phyloP scores from a whole-genome alignment of 2,329 filamentous ascomycete species.

The Alternaria conjuncta region DNA sequence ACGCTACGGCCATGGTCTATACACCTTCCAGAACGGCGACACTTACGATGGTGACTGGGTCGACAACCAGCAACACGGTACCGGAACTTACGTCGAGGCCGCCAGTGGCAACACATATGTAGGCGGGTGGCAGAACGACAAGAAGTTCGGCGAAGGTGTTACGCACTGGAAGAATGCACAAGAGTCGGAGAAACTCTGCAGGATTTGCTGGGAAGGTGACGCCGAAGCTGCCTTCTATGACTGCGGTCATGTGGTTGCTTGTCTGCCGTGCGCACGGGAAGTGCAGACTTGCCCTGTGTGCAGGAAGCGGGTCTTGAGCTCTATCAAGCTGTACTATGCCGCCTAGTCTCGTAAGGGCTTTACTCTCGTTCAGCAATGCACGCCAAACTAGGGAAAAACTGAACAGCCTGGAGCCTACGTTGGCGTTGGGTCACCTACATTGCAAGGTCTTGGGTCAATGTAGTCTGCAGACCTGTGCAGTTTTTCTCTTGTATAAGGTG shows the following conservation, averaged over 20 bases:
- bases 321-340: conserved; percentile 63
- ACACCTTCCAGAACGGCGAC: conserved; percentile 69
- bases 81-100: conserved; percentile 63
- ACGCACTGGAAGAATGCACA: conserved; percentile 68
- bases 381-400: too few relatives aligned
- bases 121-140: conserved; percentile 66
- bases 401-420: too few relatives aligned
- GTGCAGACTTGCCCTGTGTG: conserved; percentile 68
- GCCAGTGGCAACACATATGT: conserved; percentile 66
- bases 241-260: conserved; percentile 69
- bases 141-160: conserved; percentile 66
- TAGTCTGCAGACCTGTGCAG: too few relatives aligned
- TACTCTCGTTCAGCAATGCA: not conserved
- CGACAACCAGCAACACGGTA: conserved; percentile 69
- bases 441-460: too few relatives aligned
- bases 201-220: conserved; percentile 67
- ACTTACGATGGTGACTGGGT: conserved; percentile 64
- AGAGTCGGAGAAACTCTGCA: conserved; percentile 64
- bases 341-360: conserved; percentile 20
- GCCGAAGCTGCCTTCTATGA: conserved; percentile 67
- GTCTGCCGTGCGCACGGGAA: conserved; percentile 64
- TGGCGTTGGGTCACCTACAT: too few relatives aligned
- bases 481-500: not conserved
- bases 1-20: conserved; percentile 63
- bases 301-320: conserved; percentile 61